Base-by-base conservation (phyloP, 495 filamentous ascomycete species). In the Lindgomyces ingoldianus region DNA sequence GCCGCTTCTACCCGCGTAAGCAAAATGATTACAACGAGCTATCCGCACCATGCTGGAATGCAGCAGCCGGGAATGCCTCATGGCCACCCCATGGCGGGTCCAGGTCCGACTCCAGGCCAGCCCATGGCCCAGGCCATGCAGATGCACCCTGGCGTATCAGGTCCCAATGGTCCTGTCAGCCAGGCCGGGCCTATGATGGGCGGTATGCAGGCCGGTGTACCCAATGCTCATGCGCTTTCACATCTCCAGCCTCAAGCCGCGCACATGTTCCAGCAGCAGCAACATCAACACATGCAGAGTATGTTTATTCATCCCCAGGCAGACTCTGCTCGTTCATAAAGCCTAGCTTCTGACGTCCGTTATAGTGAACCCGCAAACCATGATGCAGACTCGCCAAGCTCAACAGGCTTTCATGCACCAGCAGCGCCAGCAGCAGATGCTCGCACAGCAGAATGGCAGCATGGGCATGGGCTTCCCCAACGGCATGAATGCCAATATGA, bases 91-190 rank as follows among this genome's bases (percentile, higher is more conserved):
- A 89, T 90, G 84, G 81, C 78, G 59, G 82, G 74, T 73, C 89
- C 91, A 72, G 85, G 83, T 12, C 86, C 84, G 26, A 89, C 91
- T 70, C 90, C 88, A 56, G 84, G 83, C 67, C 77, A 84, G 61
- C 81, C 82, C 22, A 88, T 76, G 70, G 83, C 78, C 22, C 92
- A 95, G 81, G 84, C 85, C 42, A 90, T 89, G 69, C 88, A 88
- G 74, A 89, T 88, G 73, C 91, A 94, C 70, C 88, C 89, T 71
- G 89, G 88, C 42, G 91, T 91, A n/a, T 92, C 91, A 36, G 89
- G 83, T 10, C 89, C 91, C 8, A 87, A 86, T 59, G 85, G 84
- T 41, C 84, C 86, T 69, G 90, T 93, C 33, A 91, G 83, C 70
- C 89, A 93, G 63, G 83, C 86, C 26, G 88, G 87, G 24, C 86